Evolutionary conservation across 495 filamentous ascomycete genomes (phyloP), one percentile per base, ranked within the genome.

Genomic region (Lasiosphaeris hirsuta): DNA sequence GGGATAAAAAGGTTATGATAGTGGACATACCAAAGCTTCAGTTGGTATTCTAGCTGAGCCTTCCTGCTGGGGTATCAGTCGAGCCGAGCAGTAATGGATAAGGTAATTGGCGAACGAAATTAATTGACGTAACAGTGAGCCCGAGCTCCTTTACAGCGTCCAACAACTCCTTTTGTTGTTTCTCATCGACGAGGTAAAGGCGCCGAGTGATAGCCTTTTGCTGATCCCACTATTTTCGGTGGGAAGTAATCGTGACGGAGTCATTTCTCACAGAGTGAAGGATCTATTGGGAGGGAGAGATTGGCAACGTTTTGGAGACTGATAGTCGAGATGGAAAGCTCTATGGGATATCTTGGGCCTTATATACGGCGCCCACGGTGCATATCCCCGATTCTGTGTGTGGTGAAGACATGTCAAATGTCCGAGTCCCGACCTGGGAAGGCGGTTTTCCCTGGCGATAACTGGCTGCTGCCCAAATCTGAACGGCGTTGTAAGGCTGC

Each of bases 401-500:
- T n/a, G n/a, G n/a, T n/a, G n/a, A n/a, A n/a, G n/a, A n/a, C n/a
- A n/a, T n/a, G n/a, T n/a, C n/a, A n/a, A n/a, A n/a, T n/a, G n/a
- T n/a, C n/a, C n/a, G n/a, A 44, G 42, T 17, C 7, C 13, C 43
- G 2, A 15, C 13, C 43, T 46, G n/a, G 43, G 17, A 4, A 17
- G 17, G 4, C 13, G 17, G 43, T 19, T 13, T 10, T 19, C 43
- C 14, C 18, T 17, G 10, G 43, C 2, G 33, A 30, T 44, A 38
- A 54, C 44, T 54, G 51, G 39, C 51, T 36, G 39, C 13, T 34
- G 13, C 51, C 51, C 44, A 38, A 54, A 54, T 54, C 51, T 44
- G 51, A 54, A 44, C 15, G 23, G 23, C 23, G 23, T 30, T 5
- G 23, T 5, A 30, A 30, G 23, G 23, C 23, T 30, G 23, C 5